These are phyloP conservation scores for Cryptococcus sp. DNA, from an alignment of 1,284 basidiomycete genomes.

Conservation along the genomic window DNA sequence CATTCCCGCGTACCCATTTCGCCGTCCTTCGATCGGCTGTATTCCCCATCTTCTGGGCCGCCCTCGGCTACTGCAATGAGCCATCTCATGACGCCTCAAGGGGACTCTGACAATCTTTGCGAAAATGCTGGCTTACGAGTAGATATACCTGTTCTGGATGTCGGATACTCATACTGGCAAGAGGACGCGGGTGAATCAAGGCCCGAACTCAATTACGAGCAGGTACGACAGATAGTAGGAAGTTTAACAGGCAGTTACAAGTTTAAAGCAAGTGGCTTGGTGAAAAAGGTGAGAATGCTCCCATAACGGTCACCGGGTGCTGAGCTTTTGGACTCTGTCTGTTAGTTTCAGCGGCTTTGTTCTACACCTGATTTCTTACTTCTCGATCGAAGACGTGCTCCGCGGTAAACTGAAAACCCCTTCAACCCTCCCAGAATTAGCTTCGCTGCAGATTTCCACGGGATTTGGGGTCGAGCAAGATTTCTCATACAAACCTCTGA, in stretches of 20 bases:
- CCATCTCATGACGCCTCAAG: too few relatives aligned
- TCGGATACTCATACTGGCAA: constrained; percentile 24
- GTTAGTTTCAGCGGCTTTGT: constrained; percentile 76
- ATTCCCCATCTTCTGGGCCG: not conserved
- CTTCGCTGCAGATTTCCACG: constrained; percentile 75
- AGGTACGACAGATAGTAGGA: constrained; percentile 76
- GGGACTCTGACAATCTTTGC: too few relatives aligned
- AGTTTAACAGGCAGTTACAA: constrained; percentile 85
- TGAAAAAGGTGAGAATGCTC: constrained; percentile 76
- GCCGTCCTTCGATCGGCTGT: not conserved
- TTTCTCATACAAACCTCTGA: constrained; percentile 82
- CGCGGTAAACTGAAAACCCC: constrained; percentile 80
- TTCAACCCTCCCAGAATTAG: constrained; percentile 81
- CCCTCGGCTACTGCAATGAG: constrained; percentile 18
- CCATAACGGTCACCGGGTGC: not conserved
- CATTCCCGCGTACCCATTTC: too few relatives aligned
- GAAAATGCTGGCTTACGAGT: too few relatives aligned
- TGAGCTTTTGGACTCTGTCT: constrained; percentile 72
- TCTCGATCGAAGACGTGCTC: constrained; percentile 85
- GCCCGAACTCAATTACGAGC: constrained; percentile 58
- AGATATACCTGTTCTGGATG: constrained; percentile 15
- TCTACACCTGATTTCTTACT: constrained; percentile 95
- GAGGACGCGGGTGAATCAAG: constrained; percentile 30
- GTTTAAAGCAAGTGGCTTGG: constrained; percentile 83
- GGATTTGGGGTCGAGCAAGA: constrained; percentile 86